These are phyloP conservation scores for Carex scoparia DNA, from an alignment of 176 grass and related monocot genomes.

Conservation along the genomic window DNA sequence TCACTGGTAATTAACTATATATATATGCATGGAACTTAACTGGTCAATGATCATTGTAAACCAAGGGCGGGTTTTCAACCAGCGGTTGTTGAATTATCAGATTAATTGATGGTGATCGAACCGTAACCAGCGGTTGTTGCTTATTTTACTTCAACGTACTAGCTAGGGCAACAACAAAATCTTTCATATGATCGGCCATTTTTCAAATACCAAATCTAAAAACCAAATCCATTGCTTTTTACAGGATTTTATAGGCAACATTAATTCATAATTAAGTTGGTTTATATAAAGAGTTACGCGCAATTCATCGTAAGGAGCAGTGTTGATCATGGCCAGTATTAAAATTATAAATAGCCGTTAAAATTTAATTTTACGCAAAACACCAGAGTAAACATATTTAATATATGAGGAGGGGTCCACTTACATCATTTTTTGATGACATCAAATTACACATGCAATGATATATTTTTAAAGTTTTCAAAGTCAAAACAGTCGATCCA, in stretches of 20 bases:
- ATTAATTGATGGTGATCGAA: too few relatives aligned
- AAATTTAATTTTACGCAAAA: neutral
- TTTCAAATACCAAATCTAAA: neutral
- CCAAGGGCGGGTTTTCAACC: neutral
- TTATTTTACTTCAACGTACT: neutral
- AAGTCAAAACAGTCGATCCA: too few relatives aligned
- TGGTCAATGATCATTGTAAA: neutral
- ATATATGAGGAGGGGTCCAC: neutral
- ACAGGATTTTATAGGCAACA: neutral
- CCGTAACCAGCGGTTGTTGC: neutral
- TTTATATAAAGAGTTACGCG: too few relatives aligned
- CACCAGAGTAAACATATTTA: neutral
- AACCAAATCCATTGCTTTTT: neutral
- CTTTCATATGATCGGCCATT: neutral
- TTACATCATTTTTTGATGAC: too few relatives aligned
- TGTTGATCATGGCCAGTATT: too few relatives aligned
- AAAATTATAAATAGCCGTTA: neutral
- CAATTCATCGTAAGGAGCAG: too few relatives aligned
- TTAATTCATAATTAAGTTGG: too few relatives aligned
- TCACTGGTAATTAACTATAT: neutral
- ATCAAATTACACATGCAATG: too few relatives aligned
- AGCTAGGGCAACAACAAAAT: neutral
- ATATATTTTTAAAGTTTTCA: too few relatives aligned
- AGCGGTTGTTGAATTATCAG: too few relatives aligned
- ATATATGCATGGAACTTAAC: neutral